Evolutionary conservation across 306 rosid species (phyloP).

Genomic region (Fragaria nilgerrensis): DNA sequence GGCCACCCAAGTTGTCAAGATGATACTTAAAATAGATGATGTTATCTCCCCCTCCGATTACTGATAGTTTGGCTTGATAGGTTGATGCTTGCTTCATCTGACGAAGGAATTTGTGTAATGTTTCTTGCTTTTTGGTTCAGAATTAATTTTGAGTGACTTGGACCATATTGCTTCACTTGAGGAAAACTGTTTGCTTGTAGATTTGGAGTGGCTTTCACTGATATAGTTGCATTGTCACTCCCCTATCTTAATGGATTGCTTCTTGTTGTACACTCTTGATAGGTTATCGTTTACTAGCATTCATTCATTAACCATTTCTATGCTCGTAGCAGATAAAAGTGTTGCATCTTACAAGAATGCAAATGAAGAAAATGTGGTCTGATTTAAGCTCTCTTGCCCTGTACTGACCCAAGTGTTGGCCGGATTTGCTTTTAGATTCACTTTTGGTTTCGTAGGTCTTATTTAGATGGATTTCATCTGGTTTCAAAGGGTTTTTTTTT

Average conservation of each 20-base stretch:
- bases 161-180: slow-evolving; percentile 20
- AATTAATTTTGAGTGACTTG: slow-evolving; percentile 17
- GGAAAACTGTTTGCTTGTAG: slow-evolving; percentile 27
- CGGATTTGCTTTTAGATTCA: not conserved
- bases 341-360: not conserved
- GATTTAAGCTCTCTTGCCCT: not conserved
- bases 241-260: slow-evolving; percentile 16
- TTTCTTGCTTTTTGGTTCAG: slow-evolving; percentile 22
- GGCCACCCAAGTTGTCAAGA: slow-evolving; percentile 96
- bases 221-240: slow-evolving; percentile 24
- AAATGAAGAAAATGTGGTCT: not conserved
- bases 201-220: slow-evolving; percentile 37
- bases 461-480: too few relatives aligned
- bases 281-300: not conserved
- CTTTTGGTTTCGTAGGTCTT: too few relatives aligned
- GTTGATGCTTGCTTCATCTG: slow-evolving; percentile 10
- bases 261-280: not conserved
- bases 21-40: slow-evolving; percentile 94
- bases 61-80: slow-evolving; percentile 30
- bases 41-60: slow-evolving; percentile 75
- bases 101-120: slow-evolving; percentile 12
- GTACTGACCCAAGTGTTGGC: not conserved
- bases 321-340: not conserved
- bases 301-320: not conserved
- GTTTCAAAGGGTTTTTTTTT: too few relatives aligned